phyloP scores from a whole-genome alignment of 768 basidiomycete species.

The Hemileccinum rubropunctum region DNA sequence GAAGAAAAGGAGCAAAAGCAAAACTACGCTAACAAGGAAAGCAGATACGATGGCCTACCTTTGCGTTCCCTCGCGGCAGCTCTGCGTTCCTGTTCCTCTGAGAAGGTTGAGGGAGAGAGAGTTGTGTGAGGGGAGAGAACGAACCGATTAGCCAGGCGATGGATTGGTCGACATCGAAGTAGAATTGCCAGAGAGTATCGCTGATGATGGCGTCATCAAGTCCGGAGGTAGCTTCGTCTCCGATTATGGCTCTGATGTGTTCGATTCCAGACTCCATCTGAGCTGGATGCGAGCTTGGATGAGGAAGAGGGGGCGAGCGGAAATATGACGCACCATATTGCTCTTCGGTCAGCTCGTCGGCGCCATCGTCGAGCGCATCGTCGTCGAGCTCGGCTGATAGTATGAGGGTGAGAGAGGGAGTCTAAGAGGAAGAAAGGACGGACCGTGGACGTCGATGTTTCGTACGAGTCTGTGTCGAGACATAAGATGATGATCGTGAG shows the following conservation, averaged over 20 bases:
- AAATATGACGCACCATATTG: slow-evolving; percentile 59
- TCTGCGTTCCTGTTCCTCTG: slow-evolving; percentile 70
- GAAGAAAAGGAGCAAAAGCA: slow-evolving; percentile 32
- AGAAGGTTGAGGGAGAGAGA: background rate
- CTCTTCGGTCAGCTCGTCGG: slow-evolving; percentile 78
- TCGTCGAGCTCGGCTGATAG: slow-evolving; percentile 83
- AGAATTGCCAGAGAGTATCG: slow-evolving; percentile 82
- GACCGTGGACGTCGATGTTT: slow-evolving; percentile 79
- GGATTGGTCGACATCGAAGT: slow-evolving; percentile 80
- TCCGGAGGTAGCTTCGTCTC: slow-evolving; percentile 59
- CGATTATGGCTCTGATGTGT: slow-evolving; percentile 65
- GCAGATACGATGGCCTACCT: slow-evolving; percentile 62
- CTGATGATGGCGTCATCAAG: slow-evolving; percentile 73
- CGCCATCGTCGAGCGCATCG: slow-evolving; percentile 71
- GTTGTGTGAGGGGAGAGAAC: slow-evolving; percentile 23
- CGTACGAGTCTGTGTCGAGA: slow-evolving; percentile 90
- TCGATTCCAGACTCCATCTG: slow-evolving; percentile 72
- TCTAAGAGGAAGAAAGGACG: slow-evolving; percentile 1
- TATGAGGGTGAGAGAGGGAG: background rate
- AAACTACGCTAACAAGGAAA: slow-evolving; percentile 32
- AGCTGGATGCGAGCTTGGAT: slow-evolving; percentile 36
- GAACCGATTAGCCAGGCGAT: slow-evolving; percentile 72
- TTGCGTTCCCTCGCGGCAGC: slow-evolving; percentile 67
- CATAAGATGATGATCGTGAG: slow-evolving; percentile 38
- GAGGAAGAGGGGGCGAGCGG: background rate